Base-by-base conservation (phyloP, 768 basidiomycete species). In the Amanita polypyramis region DNA sequence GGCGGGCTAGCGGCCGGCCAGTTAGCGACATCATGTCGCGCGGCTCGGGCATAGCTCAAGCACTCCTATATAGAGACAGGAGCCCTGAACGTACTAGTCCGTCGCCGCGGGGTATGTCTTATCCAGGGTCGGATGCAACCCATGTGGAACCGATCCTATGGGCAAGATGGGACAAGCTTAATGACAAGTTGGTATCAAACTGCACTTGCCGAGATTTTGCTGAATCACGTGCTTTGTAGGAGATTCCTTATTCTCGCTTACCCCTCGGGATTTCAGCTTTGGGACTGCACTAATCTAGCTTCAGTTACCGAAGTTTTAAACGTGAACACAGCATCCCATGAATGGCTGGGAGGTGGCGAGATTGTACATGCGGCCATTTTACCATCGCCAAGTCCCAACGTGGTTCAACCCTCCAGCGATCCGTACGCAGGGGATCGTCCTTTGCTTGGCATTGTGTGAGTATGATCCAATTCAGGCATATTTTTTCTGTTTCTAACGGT, bases 241-340 rank as follows among this genome's bases (percentile, higher is more conserved):
- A 66, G 70, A 20, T 54, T 80, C 5, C 67, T 82, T 9, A 58
- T 82, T 43, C 62, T 82, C 12, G 79, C 70, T 4, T 82, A 82
- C 54, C 52, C 57, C 27, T 62, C 63, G 14, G 75, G 79, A n/a
- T 54, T 79, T 45, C 76, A 81, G 57, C 62, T 78, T 33, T 79
- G 79, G 78, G 78, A 80, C 52, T 76, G 75, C 54, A 68, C 73
- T 10, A 67, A 74, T 51, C 59, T 83, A 7, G 73, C 64, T 3
- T 54, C 58, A 0, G 51, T 67, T 0, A 44, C 47, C 54, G 81
- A 84, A 54, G 52, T 82, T 2, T 59, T 85, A 49, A 77, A 82
- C 50, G 49, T 84, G 29, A 44, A 44, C 33, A 40, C 40, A 12
- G 25, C 21, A 11, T 43, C 49, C 2, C 15, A 10, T 10, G 43